Base-by-base conservation (phyloP, 2,329 filamentous ascomycete species). In the Beauveria bassiana region DNA sequence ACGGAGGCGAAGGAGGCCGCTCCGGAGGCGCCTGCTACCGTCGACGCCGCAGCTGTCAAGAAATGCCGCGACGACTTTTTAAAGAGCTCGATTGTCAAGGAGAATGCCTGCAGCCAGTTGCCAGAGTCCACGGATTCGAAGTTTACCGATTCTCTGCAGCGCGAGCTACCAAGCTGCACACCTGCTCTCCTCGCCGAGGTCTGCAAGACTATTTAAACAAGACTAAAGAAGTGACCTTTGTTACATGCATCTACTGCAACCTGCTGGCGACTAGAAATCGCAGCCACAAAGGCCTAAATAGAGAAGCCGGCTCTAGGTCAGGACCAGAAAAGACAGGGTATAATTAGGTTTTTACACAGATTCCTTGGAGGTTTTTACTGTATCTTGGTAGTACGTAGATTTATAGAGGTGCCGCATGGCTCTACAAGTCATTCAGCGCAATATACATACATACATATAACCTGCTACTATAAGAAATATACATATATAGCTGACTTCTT, bases 51-150 rank as follows among this genome's bases (percentile, higher is more conserved):
- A n/a, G 16, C 16, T 43, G 16, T 43, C 18, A 2, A 43, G 40
- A n/a, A 43, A 6, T 43, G 40, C 8, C 18, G n/a, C 40, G 40
- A 43, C 40, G 40, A 43, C 6, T 18, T 43, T 0, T 9, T 7
- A 2, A n/a, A 16, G 16, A 43, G 40, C 40, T 14, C 16, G 40
- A n/a, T 43, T 3, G 3, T 18, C 16, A 12, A 18, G 40, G 8
- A 43, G 18, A n/a, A 16, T 16, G 8, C 6, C 16, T 43, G 40
- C 18, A 18, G n/a, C 16, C 40, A 43, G 40, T 18, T 43, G 16
- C 2, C n/a, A 1, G 16, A 7, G 18, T 1, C 1, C 6, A n/a
- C 9, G 8, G 3, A 8, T 2, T 4, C 16, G 18, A 6, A 43
- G 12, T 43, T 43, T 3, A 9, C 40, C 40, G 16, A 43, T 1